These are phyloP conservation scores for Alternaria longipes DNA, from an alignment of 2,329 filamentous ascomycete species.

Conservation along the genomic window DNA sequence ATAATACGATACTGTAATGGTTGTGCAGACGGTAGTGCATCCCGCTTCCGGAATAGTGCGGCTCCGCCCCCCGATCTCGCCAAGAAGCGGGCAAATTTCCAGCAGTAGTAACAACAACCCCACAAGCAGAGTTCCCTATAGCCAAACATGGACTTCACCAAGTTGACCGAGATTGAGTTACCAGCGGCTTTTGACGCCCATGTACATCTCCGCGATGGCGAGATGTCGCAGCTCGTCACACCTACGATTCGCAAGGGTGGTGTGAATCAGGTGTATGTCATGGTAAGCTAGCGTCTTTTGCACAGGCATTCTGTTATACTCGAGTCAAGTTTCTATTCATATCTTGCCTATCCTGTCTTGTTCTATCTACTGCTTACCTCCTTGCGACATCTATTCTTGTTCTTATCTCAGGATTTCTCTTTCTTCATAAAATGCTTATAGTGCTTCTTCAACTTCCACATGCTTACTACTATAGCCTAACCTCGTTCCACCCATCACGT, in stretches of 20 bases:
- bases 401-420: fast-evolving
- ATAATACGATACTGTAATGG: no score
- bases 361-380: background rate
- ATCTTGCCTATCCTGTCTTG: background rate
- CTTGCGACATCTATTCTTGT: background rate
- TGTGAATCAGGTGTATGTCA: conserved; percentile 64
- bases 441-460: background rate
- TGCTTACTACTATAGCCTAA: conserved; percentile 55
- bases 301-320: background rate
- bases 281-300: conserved; percentile 52
- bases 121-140: background rate
- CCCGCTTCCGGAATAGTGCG: background rate
- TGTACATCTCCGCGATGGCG: conserved; percentile 62
- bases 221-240: conserved; percentile 62
- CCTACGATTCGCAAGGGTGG: conserved; percentile 62
- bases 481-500: conserved; percentile 61
- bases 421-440: background rate
- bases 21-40: background rate
- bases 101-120: conserved; percentile 1
- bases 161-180: conserved; percentile 56
- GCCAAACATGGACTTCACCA: conserved; percentile 50
- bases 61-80: background rate
- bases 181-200: conserved; percentile 61
- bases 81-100: conserved; percentile 4
- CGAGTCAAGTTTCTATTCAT: background rate